Evolutionary conservation across 2,329 filamentous ascomycete species (phyloP), one percentile per base, ranked within the genome.

Genomic region (Stemphylium lycopersici): DNA sequence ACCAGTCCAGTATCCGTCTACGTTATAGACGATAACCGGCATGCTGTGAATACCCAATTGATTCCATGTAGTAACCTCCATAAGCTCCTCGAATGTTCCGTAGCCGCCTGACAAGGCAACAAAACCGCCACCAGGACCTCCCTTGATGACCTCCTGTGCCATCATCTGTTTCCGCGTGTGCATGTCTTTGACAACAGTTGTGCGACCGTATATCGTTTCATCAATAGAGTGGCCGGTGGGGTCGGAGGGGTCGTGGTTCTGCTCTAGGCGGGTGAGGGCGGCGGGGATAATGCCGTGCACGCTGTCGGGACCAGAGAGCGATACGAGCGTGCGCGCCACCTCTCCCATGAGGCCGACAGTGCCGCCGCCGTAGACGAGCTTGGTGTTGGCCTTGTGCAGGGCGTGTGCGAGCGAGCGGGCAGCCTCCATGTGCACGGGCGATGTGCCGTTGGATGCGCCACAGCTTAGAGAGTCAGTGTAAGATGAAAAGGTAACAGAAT

Each of bases 331-430:
- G 67, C 88, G 89, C 40, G 95, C 91, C 10, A 98, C 78, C 73
- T 97, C 92, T 71, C 95, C 95, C 95, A 99, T 99, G 40, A 99
- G 84, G 8, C 95, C 95, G 33, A 91, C 87, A 2, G 93, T 98
- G 69, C 95, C 95, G 65, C 95, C 95, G 65, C 95, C 95, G 76
- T 98, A 99, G 61, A 98, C 92, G 38, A 99, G 86, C 8, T 85
- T 83, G 68, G 96, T 91, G 73, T 90, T 87, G 70, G 90, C 84
- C 45, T 84, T 82, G 72, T 92, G 89, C 78, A 98, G 89, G 61
- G 83, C 81, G 31, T 80, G 80, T 49, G 89, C 93, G 12, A 98
- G 86, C 26, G 85, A 78, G 34, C 88, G 88, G 2, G 95, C 95
- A 6, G 91, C 87, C 73, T 87, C 86, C 68, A 96, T 78, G 76